Conservation (phyloP, 163 green algal genomes). For the Chlorella variabilis region DNA sequence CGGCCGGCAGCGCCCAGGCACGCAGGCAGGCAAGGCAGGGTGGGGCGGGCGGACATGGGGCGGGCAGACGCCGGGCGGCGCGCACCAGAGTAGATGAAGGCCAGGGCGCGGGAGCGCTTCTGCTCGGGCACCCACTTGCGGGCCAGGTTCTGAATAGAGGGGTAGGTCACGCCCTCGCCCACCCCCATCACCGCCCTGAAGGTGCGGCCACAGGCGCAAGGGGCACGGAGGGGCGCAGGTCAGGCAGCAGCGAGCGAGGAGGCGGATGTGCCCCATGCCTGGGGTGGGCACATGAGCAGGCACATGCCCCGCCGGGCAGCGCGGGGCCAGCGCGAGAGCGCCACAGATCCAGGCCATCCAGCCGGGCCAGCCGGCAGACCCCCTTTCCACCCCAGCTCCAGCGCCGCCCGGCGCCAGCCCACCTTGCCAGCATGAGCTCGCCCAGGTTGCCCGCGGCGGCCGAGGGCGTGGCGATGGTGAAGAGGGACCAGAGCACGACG, state of each 20-base stretch:
- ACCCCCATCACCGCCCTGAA: conserved; percentile 65
- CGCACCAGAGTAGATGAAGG: conserved; percentile 63
- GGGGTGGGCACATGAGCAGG: not conserved
- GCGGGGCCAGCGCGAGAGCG: too few species aligned
- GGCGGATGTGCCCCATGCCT: not conserved
- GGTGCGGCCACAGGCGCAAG: too few species aligned
- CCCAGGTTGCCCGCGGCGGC: conserved; percentile 49
- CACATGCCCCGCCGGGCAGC: too few species aligned
- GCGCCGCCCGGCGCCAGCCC: too few species aligned
- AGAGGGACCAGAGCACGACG: conserved; percentile 67
- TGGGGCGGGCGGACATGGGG: too few species aligned
- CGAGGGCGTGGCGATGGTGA: conserved; percentile 73
- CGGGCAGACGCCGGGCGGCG: too few species aligned
- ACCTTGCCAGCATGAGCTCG: conserved; percentile 44
- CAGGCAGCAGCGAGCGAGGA: conserved; percentile 29
- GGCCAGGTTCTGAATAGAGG: conserved; percentile 68
- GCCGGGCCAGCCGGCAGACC: too few species aligned
- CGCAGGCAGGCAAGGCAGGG: not conserved
- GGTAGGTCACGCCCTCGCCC: conserved; percentile 76
- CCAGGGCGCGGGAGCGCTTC: conserved; percentile 54
- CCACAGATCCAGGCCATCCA: too few species aligned
- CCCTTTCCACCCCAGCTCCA: too few species aligned
- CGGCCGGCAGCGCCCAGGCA: not conserved
- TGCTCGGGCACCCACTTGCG: conserved; percentile 54
- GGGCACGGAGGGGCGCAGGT: too few species aligned